Evolutionary conservation across 2,329 filamentous ascomycete genomes (phyloP), one percentile per base, ranked within the genome.

Genomic region (Aspergillus fumigatus): DNA sequence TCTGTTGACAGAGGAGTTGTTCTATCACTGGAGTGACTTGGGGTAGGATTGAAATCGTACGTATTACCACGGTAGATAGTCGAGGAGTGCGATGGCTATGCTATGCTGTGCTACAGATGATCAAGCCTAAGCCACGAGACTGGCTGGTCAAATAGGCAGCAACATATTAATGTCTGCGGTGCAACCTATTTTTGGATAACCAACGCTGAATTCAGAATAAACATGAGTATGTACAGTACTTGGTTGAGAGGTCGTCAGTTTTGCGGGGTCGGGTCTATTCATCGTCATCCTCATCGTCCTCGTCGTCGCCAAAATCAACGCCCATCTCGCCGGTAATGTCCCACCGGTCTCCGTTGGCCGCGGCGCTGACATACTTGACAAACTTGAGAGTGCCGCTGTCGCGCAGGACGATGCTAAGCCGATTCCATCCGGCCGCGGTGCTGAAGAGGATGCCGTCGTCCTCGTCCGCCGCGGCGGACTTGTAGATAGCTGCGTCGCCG

Each of bases 331-430:
- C 94, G 49, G 85, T 88, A 51, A 97, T 81, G 76, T 99, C 94
- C 91, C 92, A 97, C 47, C 94, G 82, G 75, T 97, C 94, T 0
- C 94, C 94, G 68, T 84, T 84, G 7, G 94, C 94, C 51, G 82
- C 84, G 58, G 81, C 81, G 74, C 89, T 95, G 23, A 99, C 88
- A 73, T 97, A 99, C 79, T 97, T 99, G 68, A 97, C 92, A 71
- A 99, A 99, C 72, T 90, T 88, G 69, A 99, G 80, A 14, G 89
- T 88, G 14, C 90, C 92, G 63, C 84, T 86, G 71, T 99, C 94
- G 56, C 94, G 84, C 64, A 97, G 78, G 32, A 97, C 94, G 62
- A 99, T 85, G 62, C 88, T 92, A 78, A 99, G 81, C 62, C 89
- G 90, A 74, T 97, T 97, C 94, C 94, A 99, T 7, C 79, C 78